A percentile compares a stretch with the other conserved stretches of the same genome.
phyloP scores from a whole-genome alignment of 345 rosid genomes.

The Isatis tinctoria region DNA sequence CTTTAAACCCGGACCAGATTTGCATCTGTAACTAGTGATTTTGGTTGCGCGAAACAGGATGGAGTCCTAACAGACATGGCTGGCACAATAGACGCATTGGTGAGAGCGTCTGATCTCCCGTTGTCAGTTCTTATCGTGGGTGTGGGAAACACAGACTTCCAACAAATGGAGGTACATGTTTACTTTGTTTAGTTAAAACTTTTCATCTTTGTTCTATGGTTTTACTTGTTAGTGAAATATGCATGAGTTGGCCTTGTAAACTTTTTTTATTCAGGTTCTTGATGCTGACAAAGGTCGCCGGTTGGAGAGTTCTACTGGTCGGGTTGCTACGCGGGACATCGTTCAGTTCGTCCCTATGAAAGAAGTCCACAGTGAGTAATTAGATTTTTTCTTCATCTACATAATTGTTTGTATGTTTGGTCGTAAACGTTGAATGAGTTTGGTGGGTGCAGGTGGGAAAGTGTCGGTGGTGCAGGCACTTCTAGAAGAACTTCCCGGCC shows the following conservation, averaged over 20 bases:
- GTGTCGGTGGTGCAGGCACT: slow-evolving; percentile 72
- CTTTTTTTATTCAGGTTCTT: slow-evolving; percentile 43
- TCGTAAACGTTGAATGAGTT: background rate
- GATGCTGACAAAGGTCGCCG: slow-evolving; percentile 76
- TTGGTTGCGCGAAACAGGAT: slow-evolving; percentile 46
- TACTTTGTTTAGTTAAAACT: background rate
- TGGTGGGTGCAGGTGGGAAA: slow-evolving; percentile 48
- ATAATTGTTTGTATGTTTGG: background rate
- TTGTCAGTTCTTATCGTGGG: slow-evolving; percentile 82
- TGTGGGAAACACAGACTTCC: slow-evolving; percentile 77
- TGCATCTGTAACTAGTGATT: background rate
- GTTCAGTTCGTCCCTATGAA: slow-evolving; percentile 88
- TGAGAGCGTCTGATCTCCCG: slow-evolving; percentile 92
- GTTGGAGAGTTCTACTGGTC: slow-evolving; percentile 72
- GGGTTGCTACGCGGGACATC: slow-evolving; percentile 78
- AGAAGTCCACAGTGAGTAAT: slow-evolving; percentile 63
- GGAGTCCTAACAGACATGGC: slow-evolving; percentile 80
- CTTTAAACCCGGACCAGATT: background rate
- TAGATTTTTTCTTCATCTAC: background rate
- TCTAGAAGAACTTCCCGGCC: slow-evolving; percentile 82
- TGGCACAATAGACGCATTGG: slow-evolving; percentile 74
- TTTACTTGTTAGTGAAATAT: background rate
- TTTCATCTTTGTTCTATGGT: background rate
- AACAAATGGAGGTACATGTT: slow-evolving; percentile 73
- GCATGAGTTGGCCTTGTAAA: background rate